Evolutionary conservation across 2,329 filamentous ascomycete species (phyloP).

Genomic region (Tolypocladium guangdongense): DNA sequence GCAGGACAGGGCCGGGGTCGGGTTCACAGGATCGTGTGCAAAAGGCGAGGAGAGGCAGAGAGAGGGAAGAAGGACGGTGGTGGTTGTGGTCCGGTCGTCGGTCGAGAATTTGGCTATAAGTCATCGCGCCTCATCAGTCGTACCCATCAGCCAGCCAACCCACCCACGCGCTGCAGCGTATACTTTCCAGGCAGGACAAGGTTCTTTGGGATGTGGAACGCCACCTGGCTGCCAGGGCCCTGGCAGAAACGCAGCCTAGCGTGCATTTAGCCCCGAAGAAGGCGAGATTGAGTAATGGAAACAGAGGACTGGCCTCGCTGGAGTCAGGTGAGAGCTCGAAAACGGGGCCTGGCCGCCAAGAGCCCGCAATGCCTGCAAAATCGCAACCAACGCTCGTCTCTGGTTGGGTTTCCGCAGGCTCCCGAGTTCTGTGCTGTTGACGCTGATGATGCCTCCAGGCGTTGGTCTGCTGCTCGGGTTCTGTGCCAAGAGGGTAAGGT

Average conservation of each 20-base stretch:
- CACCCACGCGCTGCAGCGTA: not conserved
- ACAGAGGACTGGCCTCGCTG: not conserved
- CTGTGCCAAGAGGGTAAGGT: no score
- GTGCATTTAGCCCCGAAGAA: not conserved
- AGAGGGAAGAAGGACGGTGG: not conserved
- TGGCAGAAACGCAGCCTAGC: conserved; percentile 3
- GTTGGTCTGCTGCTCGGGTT: no score
- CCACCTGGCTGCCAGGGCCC: not conserved
- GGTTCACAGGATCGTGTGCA: not conserved
- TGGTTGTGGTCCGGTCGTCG: not conserved
- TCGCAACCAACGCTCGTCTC: no score
- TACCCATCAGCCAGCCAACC: not conserved
- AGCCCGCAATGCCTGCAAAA: not conserved
- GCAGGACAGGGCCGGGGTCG: not conserved
- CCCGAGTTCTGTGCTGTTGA: not conserved
- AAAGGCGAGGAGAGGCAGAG: not conserved
- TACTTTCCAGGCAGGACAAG: not conserved
- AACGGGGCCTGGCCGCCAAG: not conserved
- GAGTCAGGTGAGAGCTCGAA: conserved; percentile 7
- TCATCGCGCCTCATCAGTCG: not conserved
- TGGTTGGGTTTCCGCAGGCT: not conserved
- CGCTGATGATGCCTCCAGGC: no score
- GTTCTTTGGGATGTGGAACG: not conserved
- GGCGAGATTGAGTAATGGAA: conserved; percentile 9
- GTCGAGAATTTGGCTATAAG: conserved; percentile 1